These are phyloP conservation scores for Leptodontidium sp. DNA, from an alignment of 2,329 filamentous ascomycete genomes.

Conservation along the genomic window DNA sequence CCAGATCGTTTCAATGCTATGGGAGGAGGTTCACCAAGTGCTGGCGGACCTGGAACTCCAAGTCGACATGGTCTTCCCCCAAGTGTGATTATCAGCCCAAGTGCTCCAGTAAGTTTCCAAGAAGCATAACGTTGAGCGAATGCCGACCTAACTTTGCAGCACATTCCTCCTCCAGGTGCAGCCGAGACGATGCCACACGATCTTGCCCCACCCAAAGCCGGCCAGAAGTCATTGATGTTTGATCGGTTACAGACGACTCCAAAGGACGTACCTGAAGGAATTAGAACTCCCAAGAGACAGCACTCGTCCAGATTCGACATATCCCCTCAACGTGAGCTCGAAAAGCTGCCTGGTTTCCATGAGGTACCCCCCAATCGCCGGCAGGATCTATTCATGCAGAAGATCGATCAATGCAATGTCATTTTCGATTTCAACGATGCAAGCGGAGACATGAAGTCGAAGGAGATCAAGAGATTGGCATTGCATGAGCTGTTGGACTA, in stretches of 20 bases:
- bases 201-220: conserved; percentile 90
- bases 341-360: conserved; percentile 97
- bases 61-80: conserved; percentile 76
- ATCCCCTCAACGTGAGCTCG: conserved; percentile 93
- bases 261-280: conserved; percentile 94
- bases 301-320: conserved; percentile 98
- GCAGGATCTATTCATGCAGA: conserved; percentile 99
- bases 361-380: conserved; percentile 94
- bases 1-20: conserved; percentile 55
- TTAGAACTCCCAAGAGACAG: conserved; percentile 94
- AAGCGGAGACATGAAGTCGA: conserved; percentile 98
- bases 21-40: conserved; percentile 49
- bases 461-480: conserved; percentile 97
- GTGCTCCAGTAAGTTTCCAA: conserved; percentile 76
- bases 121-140: neutral
- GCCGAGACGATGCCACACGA: conserved; percentile 99
- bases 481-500: conserved; percentile 97
- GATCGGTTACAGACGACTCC: conserved; percentile 91
- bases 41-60: conserved; percentile 64
- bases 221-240: conserved; percentile 87
- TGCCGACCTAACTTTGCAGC: conserved; percentile 57
- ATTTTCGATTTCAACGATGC: conserved; percentile 99
- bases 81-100: conserved; percentile 93
- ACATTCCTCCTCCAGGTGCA: conserved; percentile 89
- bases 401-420: conserved; percentile 99